phyloP scores from a whole-genome alignment of 306 rosid genomes.

The Quercus dentata region DNA sequence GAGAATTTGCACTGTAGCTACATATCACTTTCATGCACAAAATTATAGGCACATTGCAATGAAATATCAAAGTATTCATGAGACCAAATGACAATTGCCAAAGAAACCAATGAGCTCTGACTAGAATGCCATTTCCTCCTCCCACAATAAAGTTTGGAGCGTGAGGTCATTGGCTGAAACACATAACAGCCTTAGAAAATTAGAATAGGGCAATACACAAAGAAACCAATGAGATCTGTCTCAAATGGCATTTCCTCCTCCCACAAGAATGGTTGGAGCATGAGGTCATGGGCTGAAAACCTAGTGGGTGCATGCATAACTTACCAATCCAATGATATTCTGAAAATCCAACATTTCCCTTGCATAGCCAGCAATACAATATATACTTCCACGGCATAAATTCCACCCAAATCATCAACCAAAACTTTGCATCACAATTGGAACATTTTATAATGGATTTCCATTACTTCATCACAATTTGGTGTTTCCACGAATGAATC shows the following conservation, averaged over 20 bases:
- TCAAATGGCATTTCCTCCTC: too few species aligned
- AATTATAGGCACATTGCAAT: background rate
- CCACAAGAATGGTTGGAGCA: too few species aligned
- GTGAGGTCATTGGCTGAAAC: too few species aligned
- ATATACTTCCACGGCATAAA: background rate
- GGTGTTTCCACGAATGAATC: too few species aligned
- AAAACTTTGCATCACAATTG: background rate
- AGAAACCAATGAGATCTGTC: background rate
- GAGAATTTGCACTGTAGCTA: background rate
- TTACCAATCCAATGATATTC: background rate
- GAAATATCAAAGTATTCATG: background rate
- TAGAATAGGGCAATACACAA: background rate
- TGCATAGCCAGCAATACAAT: background rate
- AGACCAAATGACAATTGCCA: background rate
- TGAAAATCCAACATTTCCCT: background rate
- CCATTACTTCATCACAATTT: background rate
- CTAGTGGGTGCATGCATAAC: too few species aligned
- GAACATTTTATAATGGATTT: background rate
- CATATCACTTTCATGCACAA: background rate
- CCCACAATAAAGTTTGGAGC: too few species aligned
- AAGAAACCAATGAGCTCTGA: background rate
- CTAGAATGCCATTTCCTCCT: too few species aligned
- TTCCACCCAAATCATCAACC: background rate
- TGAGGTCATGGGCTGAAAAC: too few species aligned
- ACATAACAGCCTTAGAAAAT: background rate